These are phyloP conservation scores for Pisolithus microcarpus DNA, from an alignment of 768 basidiomycete species.

Conservation along the genomic window DNA sequence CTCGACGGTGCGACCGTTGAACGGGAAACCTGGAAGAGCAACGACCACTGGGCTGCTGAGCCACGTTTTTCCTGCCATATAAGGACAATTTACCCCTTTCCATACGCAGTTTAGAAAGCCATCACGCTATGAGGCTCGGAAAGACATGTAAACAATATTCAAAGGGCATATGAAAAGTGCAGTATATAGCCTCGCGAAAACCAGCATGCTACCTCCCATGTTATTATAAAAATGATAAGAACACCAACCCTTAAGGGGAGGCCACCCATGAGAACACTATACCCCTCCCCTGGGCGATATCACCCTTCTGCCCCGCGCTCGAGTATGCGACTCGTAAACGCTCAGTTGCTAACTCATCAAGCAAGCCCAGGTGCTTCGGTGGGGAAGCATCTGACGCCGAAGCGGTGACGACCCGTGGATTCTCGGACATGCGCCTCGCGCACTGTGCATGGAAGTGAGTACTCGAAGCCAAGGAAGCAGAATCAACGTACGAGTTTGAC, in stretches of 20 bases:
- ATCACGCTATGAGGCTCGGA: no score
- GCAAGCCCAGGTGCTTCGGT: slow-evolving; percentile 48
- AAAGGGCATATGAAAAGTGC: no score
- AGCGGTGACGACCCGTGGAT: slow-evolving; percentile 29
- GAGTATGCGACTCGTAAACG: slow-evolving; percentile 57
- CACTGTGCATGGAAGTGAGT: slow-evolving; percentile 36
- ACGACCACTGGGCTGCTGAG: no score
- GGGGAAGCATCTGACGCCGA: slow-evolving; percentile 52
- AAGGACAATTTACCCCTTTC: no score
- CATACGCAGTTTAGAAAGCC: no score
- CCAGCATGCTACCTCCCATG: no score
- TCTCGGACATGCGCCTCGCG: slow-evolving; percentile 45
- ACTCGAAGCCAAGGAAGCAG: not conserved
- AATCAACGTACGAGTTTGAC: slow-evolving; percentile 60
- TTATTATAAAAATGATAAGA: no score
- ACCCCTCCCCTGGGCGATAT: slow-evolving; percentile 35
- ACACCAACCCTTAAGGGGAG: slow-evolving; percentile 6
- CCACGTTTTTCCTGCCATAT: no score
- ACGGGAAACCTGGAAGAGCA: no score
- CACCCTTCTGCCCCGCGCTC: slow-evolving; percentile 30
- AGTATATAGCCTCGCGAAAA: no score
- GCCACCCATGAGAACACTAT: slow-evolving; percentile 43
- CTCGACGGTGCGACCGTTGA: not conserved
- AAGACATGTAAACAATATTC: no score
- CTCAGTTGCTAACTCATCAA: slow-evolving; percentile 72